These are phyloP conservation scores for Ceriops decandra DNA, from an alignment of 345 rosid species.

Conservation along the genomic window DNA sequence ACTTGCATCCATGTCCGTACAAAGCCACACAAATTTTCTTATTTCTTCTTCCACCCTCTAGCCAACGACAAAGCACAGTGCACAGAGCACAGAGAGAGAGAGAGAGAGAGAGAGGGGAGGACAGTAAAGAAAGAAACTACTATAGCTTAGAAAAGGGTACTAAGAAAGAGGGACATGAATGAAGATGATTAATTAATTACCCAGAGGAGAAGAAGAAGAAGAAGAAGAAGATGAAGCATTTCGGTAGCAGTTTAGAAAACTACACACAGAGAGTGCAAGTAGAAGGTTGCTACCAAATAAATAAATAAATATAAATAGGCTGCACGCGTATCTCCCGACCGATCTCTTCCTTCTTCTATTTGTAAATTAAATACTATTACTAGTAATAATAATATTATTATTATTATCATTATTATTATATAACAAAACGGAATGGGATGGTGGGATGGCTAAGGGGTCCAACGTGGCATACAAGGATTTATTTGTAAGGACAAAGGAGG, in stretches of 20 bases:
- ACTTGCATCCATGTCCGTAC: slow-evolving; percentile 55
- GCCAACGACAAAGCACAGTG: background rate
- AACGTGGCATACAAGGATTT: background rate
- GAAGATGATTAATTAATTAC: too few relatives aligned
- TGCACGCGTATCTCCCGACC: too few relatives aligned
- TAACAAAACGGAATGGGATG: background rate
- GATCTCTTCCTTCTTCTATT: too few relatives aligned
- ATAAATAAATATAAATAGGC: too few relatives aligned
- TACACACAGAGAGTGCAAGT: too few relatives aligned
- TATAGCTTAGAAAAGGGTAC: background rate
- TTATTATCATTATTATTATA: too few relatives aligned
- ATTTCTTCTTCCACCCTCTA: background rate
- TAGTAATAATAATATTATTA: too few relatives aligned
- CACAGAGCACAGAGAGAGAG: slow-evolving; percentile 2
- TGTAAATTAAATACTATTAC: too few relatives aligned
- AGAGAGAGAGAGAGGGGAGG: background rate
- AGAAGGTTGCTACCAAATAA: too few relatives aligned
- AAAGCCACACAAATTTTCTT: background rate
- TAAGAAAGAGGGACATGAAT: background rate
- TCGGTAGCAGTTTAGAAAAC: too few relatives aligned
- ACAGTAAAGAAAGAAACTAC: background rate
- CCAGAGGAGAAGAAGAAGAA: too few relatives aligned
- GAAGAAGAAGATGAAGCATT: too few relatives aligned
- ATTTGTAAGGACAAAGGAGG: background rate
- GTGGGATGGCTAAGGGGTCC: slow-evolving; percentile 5